phyloP scores from a whole-genome alignment of 2,329 filamentous ascomycete genomes.

The Zopfia rhizophila region DNA sequence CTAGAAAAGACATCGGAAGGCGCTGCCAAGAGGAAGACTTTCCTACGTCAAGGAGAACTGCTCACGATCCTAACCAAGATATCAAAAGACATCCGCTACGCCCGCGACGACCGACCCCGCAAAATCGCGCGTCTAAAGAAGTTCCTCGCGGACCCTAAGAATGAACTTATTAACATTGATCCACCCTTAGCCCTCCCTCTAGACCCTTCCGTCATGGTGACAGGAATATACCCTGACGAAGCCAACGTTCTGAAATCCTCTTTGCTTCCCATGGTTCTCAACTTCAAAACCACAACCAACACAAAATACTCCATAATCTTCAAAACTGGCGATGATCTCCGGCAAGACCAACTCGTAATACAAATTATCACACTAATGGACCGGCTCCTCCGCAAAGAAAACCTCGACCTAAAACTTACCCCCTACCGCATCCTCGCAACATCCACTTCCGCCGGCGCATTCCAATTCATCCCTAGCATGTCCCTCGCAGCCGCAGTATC shows the following conservation, averaged over 20 bases:
- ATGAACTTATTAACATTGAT: constrained; percentile 84
- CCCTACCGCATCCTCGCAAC: constrained; percentile 98
- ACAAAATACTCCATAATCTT: constrained; percentile 92
- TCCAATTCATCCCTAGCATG: constrained; percentile 91
- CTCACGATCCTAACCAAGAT: constrained; percentile 88
- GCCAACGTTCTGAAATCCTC: constrained; percentile 96
- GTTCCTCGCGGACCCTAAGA: constrained; percentile 86
- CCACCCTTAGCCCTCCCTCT: constrained; percentile 88
- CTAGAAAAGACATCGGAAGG: constrained; percentile 78
- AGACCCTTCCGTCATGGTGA: constrained; percentile 83
- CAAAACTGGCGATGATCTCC: constrained; percentile 95
- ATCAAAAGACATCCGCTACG: constrained; percentile 85
- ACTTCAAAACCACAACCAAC: constrained; percentile 83
- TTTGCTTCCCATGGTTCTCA: constrained; percentile 87
- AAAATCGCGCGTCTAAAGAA: constrained; percentile 89
- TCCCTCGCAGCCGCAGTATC: constrained; percentile 83
- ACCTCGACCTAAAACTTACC: constrained; percentile 91
- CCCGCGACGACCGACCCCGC: constrained; percentile 78
- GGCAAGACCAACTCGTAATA: constrained; percentile 96
- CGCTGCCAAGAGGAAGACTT: constrained; percentile 75
- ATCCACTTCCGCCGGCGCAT: constrained; percentile 85
- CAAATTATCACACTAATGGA: constrained; percentile 99
- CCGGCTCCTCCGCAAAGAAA: constrained; percentile 92
- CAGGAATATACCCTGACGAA: constrained; percentile 83
- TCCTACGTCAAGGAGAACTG: constrained; percentile 89